Evolutionary conservation across 2,329 filamentous ascomycete genomes (phyloP).

Genomic region (Grosmannia serpens): DNA sequence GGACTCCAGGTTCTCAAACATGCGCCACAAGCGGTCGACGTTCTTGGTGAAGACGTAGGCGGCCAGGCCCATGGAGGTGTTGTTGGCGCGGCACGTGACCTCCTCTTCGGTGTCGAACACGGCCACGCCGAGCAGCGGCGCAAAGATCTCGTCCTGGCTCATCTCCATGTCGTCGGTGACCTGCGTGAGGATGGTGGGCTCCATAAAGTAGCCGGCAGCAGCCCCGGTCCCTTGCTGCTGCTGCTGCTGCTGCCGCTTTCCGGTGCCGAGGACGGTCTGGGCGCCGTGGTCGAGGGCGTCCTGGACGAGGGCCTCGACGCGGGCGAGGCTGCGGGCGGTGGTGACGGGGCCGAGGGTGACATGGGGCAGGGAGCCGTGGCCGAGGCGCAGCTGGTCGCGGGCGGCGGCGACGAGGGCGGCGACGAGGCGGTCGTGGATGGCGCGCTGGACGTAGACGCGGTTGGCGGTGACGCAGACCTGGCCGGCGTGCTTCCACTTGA

Average conservation of each 20-base stretch:
- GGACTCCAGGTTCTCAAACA: constrained; percentile 48
- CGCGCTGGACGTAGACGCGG: constrained; percentile 49
- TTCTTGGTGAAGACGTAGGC: constrained; percentile 26
- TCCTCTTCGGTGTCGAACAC: constrained; percentile 47
- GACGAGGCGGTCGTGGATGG: constrained; percentile 24
- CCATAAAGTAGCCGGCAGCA: constrained; percentile 52
- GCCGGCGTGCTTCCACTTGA: constrained; percentile 41
- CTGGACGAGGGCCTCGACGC: too few species aligned
- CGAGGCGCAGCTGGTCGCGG: constrained; percentile 34
- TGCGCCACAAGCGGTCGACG: constrained; percentile 42
- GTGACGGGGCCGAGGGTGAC: too few species aligned
- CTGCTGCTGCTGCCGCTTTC: too few species aligned
- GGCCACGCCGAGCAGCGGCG: constrained; percentile 42
- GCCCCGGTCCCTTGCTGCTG: too few species aligned
- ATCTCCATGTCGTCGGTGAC: constrained; percentile 36
- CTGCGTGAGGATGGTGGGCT: constrained; percentile 42
- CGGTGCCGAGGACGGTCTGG: too few species aligned
- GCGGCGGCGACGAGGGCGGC: constrained; percentile 31
- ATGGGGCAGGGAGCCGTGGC: constrained; percentile 34
- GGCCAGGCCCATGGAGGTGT: constrained; percentile 47
- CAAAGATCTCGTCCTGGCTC: constrained; percentile 43
- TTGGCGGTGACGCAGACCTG: constrained; percentile 56
- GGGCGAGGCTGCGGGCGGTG: too few species aligned
- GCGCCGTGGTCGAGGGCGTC: too few species aligned
- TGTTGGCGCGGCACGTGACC: constrained; percentile 40